Percentiles rank a stretch among this genome's conserved stretches.
Evolutionary conservation across 192 early-diverging fungal species (phyloP).

Genomic region (Coemansia nantahalensis): DNA sequence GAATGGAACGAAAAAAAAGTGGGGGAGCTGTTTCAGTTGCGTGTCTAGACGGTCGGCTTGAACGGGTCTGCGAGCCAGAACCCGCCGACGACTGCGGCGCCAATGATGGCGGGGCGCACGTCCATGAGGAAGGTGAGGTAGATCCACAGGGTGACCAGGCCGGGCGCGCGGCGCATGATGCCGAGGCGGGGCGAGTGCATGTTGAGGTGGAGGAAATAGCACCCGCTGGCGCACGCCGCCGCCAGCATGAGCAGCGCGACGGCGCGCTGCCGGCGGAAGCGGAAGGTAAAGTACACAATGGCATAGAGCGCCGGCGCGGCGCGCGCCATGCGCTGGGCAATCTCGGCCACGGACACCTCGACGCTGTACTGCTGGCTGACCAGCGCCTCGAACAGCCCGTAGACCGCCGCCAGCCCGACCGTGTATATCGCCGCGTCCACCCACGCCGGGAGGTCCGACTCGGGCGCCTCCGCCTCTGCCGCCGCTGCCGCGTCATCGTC

Average conservation of each 20-base stretch:
- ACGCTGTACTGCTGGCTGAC: constrained; percentile 52
- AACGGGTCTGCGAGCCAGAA: constrained; percentile 45
- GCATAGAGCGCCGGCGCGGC: constrained; percentile 50
- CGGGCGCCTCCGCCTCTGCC: constrained; percentile 4
- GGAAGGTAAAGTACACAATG: constrained; percentile 62
- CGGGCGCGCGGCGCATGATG: constrained; percentile 68
- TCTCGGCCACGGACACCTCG: constrained; percentile 27
- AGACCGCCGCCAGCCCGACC: constrained; percentile 28
- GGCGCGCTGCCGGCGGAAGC: constrained; percentile 48
- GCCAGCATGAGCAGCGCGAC: constrained; percentile 55
- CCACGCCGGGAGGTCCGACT: constrained; percentile 24
- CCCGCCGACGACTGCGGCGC: constrained; percentile 18
- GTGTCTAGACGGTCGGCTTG: constrained; percentile 16
- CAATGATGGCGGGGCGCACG: constrained; percentile 37
- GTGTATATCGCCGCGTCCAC: constrained; percentile 45
- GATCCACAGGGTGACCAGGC: constrained; percentile 68
- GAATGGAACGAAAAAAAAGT: too few relatives aligned
- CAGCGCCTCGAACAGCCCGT: constrained; percentile 45
- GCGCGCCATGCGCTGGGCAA: constrained; percentile 31
- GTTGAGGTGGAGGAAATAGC: constrained; percentile 64
- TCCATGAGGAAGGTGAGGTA: constrained; percentile 53
- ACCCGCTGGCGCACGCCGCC: constrained; percentile 53
- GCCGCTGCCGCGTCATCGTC: constrained; percentile 17
- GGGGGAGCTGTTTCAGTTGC: too few relatives aligned
- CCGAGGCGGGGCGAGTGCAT: constrained; percentile 64